Evolutionary conservation across 2,329 filamentous ascomycete species (phyloP).

Genomic region (Pseudogymnoascus pannorum): DNA sequence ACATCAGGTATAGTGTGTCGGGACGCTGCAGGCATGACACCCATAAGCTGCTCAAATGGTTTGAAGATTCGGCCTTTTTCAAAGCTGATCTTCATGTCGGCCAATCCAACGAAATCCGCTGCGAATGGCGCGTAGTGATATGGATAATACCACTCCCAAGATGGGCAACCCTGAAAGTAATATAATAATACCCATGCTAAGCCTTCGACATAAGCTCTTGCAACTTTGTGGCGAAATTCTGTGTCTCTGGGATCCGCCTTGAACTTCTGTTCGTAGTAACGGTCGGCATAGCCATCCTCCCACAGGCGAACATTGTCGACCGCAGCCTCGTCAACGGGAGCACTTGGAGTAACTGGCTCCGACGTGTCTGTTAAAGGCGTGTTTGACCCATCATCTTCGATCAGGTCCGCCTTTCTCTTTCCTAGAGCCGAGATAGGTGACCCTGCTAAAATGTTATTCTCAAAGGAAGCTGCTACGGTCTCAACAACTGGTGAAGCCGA

Average conservation of each 20-base stretch:
- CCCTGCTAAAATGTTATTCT: constrained; percentile 9
- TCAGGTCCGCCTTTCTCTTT: constrained; percentile 70
- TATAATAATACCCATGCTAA: constrained; percentile 93
- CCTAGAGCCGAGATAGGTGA: constrained; percentile 46
- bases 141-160: constrained; percentile 99
- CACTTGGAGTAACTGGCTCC: constrained; percentile 39
- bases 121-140: constrained; percentile 98
- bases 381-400: constrained; percentile 52
- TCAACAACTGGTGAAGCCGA: constrained; percentile 18
- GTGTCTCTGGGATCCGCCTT: constrained; percentile 72
- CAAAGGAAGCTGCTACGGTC: constrained; percentile 20
- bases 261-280: constrained; percentile 98
- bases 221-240: constrained; percentile 83
- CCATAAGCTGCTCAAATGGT: constrained; percentile 97
- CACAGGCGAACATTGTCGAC: constrained; percentile 82
- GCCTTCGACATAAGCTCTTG: constrained; percentile 85
- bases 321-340: constrained; percentile 52
- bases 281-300: constrained; percentile 91
- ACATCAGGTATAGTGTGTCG: constrained; percentile 82
- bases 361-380: constrained; percentile 51
- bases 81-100: constrained; percentile 72
- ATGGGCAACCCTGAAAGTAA: constrained; percentile 96
- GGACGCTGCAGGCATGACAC: constrained; percentile 87
- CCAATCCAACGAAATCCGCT: constrained; percentile 81
- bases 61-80: constrained; percentile 77